Evolutionary conservation across 345 rosid genomes (phyloP).

Genomic region (Clarkia xantiana): DNA sequence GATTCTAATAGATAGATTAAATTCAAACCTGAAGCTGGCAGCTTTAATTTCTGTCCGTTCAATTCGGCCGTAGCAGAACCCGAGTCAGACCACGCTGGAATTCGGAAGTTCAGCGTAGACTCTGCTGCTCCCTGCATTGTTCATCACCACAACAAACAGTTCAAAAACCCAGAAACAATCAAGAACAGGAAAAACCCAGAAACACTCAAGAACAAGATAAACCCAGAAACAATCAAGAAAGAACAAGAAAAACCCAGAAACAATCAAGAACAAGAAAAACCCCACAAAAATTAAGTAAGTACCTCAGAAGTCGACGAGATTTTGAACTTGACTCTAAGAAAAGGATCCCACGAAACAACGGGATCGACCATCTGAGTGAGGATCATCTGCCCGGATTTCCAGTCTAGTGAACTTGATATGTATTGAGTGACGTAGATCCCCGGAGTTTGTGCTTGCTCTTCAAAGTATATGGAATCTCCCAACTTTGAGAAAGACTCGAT

Average conservation of each 20-base stretch:
- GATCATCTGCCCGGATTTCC: slow-evolving; percentile 44
- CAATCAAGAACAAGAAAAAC: background rate
- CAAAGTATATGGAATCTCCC: slow-evolving; percentile 89
- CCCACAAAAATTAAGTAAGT: background rate
- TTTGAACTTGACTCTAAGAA: slow-evolving; percentile 35
- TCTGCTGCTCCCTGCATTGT: slow-evolving; percentile 28
- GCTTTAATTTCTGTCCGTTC: slow-evolving; percentile 33
- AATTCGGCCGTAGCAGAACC: slow-evolving; percentile 42
- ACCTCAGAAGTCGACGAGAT: slow-evolving; percentile 14
- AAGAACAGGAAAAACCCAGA: background rate
- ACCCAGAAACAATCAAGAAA: too few relatives aligned
- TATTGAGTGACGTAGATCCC: slow-evolving; percentile 69
- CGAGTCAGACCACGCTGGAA: slow-evolving; percentile 58
- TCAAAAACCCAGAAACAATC: too few relatives aligned
- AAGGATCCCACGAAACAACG: slow-evolving; percentile 52
- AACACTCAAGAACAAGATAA: background rate
- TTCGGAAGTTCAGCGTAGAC: slow-evolving; percentile 49
- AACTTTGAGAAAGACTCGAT: slow-evolving; percentile 84
- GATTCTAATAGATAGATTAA: too few relatives aligned
- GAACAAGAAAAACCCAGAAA: background rate
- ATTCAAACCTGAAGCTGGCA: slow-evolving; percentile 46
- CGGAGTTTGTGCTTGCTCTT: slow-evolving; percentile 51
- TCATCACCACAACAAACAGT: too few relatives aligned
- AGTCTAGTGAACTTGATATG: slow-evolving; percentile 57
- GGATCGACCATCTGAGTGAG: slow-evolving; percentile 56